Evolutionary conservation across 768 basidiomycete genomes (phyloP), one percentile per base, ranked within the genome.

Genomic region (Tephrocybe sp.): DNA sequence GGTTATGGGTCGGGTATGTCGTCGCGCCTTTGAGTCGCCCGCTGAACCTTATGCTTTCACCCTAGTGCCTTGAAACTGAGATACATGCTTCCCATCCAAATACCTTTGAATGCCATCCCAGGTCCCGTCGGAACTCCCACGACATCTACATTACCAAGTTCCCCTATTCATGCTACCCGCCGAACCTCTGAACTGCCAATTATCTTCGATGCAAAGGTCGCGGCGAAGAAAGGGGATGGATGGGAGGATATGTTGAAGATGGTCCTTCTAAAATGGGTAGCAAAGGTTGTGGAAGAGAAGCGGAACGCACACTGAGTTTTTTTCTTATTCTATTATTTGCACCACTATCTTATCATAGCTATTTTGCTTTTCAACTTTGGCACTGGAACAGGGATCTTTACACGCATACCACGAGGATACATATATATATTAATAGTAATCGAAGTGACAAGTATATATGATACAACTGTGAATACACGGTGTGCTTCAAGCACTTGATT

Each of bases 211-310:
- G 82, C 89, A 0, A 78, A 79, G 39, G 65, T 83, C 2, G 80
- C 94, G 2, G 92, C 91, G 23, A 74, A 81, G 51, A 81, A 75
- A 50, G 91, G 87, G 10, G 75, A 78, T 0, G 90, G 87, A 0
- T 96, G 92, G 92, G 85, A 91, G 49, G 70, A 71, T 20, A 90
- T 92, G 87, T 72, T 96, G 5, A 83, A 87, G 63, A 60, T 60
- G 17, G 75, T 81, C 0, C 67, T 92, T 10, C 41, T 79, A 36
- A 69, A 74, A 32, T 95, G 92, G 92, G 73, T 84, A 49, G 71
- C 74, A 19, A 82, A 76, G 23, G 84, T 85, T 6, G 78, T 90
- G 3, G 78, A 81, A 33, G 92, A 96, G 80, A 80, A 66, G 69
- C 59, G 54, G 39, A 64, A 59, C 12, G 64, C 60, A 53, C 51